Conservation (phyloP, 257 asterid genomes). For the Nicotiana otophora region DNA sequence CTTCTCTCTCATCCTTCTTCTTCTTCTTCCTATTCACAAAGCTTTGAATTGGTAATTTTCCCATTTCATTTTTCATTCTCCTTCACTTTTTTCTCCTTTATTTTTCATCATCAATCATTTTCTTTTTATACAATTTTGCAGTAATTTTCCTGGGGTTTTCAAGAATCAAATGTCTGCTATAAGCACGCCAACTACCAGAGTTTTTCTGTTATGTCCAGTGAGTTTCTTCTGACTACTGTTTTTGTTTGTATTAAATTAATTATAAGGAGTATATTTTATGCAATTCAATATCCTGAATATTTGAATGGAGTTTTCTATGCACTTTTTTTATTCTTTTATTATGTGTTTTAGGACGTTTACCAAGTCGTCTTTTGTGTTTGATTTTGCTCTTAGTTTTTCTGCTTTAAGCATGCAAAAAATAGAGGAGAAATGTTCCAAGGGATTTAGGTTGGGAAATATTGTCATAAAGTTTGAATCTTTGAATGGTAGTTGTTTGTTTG, state of each 20-base stretch:
- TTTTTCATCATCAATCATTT: slow-evolving; percentile 8
- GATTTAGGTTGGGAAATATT: slow-evolving; percentile 35
- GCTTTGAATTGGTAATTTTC: slow-evolving; percentile 4
- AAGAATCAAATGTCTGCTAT: slow-evolving; percentile 39
- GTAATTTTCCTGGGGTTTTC: slow-evolving; percentile 17
- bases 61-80: background rate
- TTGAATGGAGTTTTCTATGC: slow-evolving; percentile 20
- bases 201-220: slow-evolving; percentile 15
- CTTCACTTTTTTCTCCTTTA: background rate
- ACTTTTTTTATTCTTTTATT: slow-evolving; percentile 13
- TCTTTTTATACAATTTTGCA: background rate
- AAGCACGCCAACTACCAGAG: slow-evolving; percentile 23
- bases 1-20: background rate
- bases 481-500: slow-evolving; percentile 9
- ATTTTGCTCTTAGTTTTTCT: slow-evolving; percentile 27
- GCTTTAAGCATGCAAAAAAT: slow-evolving; percentile 8
- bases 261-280: background rate
- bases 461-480: slow-evolving; percentile 18
- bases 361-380: slow-evolving; percentile 34
- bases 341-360: slow-evolving; percentile 24
- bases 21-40: background rate
- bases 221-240: background rate
- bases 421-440: slow-evolving; percentile 38
- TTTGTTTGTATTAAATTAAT: background rate
- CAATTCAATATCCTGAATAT: slow-evolving; percentile 8